phyloP scores from a whole-genome alignment of 2,329 filamentous ascomycete genomes.

The Hyphodiscus sp. region DNA sequence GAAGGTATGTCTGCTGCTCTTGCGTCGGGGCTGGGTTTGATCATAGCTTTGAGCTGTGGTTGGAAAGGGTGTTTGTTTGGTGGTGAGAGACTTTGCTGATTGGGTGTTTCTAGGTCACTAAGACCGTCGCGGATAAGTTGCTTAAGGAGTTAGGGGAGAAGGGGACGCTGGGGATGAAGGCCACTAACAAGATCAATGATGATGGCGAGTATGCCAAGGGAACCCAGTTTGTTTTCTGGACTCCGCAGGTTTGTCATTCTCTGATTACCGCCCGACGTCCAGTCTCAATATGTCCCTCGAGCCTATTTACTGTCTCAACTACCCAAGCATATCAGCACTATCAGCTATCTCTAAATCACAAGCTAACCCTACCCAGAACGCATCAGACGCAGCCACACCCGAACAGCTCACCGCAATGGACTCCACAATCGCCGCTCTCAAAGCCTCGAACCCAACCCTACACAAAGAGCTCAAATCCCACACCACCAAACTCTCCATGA shows the following conservation, averaged over 20 bases:
- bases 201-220: conserved; percentile 20
- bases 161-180: conserved; percentile 49
- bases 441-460: conserved; percentile 36
- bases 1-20: conserved; percentile 41
- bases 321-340: neutral
- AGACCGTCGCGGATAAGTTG: conserved; percentile 51
- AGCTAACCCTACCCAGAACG: neutral
- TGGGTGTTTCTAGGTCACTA: conserved; percentile 16
- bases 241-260: conserved; percentile 22
- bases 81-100: neutral
- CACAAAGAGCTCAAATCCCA: conserved; percentile 44
- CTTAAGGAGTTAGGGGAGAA: conserved; percentile 57
- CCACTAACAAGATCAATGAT: conserved; percentile 18
- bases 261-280: neutral
- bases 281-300: neutral
- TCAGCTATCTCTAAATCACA: neutral
- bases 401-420: conserved; percentile 44
- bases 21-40: too few relatives aligned
- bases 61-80: too few relatives aligned
- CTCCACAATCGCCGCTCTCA: conserved; percentile 39
- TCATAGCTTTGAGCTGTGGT: too few relatives aligned
- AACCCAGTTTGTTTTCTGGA: conserved; percentile 31
- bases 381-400: conserved; percentile 42
- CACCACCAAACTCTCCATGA: conserved; percentile 36
- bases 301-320: neutral